Conservation (phyloP, 495 filamentous ascomycete species). For the Achaetomiella virescens region DNA sequence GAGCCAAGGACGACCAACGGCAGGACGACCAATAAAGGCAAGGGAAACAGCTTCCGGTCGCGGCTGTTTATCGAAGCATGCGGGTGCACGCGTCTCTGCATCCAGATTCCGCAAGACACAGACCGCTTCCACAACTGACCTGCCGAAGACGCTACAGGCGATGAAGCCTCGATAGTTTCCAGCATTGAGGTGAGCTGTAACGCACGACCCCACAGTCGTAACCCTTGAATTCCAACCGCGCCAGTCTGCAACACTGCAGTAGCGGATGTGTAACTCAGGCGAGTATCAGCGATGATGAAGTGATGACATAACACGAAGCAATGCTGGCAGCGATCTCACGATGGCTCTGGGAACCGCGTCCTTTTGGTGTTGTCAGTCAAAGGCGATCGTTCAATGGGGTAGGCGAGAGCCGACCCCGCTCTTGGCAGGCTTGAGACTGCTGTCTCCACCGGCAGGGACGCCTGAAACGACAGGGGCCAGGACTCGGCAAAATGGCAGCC, state of each 20-base stretch:
- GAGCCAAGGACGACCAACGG: neutral
- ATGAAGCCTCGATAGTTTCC: neutral
- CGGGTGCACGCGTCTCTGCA: neutral
- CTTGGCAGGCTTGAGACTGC: neutral
- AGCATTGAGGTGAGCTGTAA: neutral
- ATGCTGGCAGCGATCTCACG: neutral
- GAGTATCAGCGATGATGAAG: neutral
- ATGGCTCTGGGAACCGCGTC: neutral
- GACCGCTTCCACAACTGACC: neutral
- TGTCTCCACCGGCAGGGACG: conserved; percentile 1
- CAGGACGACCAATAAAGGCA: neutral
- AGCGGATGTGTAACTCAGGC: neutral
- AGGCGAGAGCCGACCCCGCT: neutral
- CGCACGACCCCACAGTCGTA: neutral
- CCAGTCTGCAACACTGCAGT: neutral
- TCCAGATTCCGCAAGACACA: neutral
- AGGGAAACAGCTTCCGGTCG: neutral
- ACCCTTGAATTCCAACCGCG: too few species aligned
- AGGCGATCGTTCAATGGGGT: too few species aligned
- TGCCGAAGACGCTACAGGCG: neutral
- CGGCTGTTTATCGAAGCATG: conserved; percentile 1
- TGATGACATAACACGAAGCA: neutral
- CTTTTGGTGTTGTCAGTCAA: too few species aligned
- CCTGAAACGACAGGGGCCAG: conserved; percentile 7
- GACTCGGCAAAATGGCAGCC: neutral